Conservation (phyloP, 495 filamentous ascomycete genomes). For the Xylaria cubensis region DNA sequence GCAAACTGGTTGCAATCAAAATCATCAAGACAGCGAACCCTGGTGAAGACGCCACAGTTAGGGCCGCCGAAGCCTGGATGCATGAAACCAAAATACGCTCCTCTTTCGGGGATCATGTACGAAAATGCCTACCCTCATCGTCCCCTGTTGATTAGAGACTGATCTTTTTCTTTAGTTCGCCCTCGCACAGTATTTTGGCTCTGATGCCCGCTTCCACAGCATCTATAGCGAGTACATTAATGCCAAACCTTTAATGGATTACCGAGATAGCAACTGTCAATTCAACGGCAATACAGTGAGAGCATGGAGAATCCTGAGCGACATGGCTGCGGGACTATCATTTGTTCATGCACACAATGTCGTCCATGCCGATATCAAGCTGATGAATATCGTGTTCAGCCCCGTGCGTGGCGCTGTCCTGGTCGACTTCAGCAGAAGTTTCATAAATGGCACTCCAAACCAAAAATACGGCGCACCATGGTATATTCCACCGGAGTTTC, state of each 20-base stretch:
- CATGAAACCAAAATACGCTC: conserved; percentile 8
- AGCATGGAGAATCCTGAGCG: conserved; percentile 8
- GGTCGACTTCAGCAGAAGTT: background rate
- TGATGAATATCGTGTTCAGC: conserved; percentile 13
- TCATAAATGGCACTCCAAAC: background rate
- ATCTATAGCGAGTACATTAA: conserved; percentile 19
- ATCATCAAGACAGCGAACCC: background rate
- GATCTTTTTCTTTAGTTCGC: background rate
- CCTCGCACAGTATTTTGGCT: background rate
- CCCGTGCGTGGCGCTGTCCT: conserved; percentile 12
- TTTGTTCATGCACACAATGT: background rate
- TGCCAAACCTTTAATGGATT: background rate
- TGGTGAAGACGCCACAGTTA: background rate
- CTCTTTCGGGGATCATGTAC: conserved; percentile 12
- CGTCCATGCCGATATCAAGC: conserved; percentile 7
- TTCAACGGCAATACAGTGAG: conserved; percentile 2
- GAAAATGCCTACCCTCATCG: background rate
- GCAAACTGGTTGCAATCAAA: conserved; percentile 1
- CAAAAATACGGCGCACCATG: background rate
- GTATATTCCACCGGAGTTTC: conserved; percentile 18
- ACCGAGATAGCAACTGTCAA: background rate
- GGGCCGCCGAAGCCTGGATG: conserved; percentile 11
- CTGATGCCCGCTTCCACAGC: conserved; percentile 18
- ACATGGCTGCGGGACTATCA: conserved; percentile 11
- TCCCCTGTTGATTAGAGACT: background rate